phyloP scores from a whole-genome alignment of 108 stramenopile species.

The Aurantiochytrium sp. region DNA sequence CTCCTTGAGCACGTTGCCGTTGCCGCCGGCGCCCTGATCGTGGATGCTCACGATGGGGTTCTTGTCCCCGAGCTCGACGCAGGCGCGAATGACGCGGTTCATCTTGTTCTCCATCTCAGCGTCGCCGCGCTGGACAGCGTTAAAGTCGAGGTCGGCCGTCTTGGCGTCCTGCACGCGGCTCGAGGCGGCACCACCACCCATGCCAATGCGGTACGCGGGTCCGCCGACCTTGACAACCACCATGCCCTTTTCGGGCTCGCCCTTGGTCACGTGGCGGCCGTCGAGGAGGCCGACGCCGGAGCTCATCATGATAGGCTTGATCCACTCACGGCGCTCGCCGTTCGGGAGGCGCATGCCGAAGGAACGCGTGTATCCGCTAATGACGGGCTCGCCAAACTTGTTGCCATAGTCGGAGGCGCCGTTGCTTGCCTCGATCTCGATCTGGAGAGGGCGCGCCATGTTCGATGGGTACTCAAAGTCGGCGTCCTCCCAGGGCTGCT shows the following conservation, averaged over 20 bases:
- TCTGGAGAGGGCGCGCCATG: slow-evolving; percentile 79
- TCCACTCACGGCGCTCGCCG: slow-evolving; percentile 80
- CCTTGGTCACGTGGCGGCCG: slow-evolving; percentile 76
- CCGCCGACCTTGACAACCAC: slow-evolving; percentile 94
- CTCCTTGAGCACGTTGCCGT: slow-evolving; percentile 98
- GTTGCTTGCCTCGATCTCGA: slow-evolving; percentile 85
- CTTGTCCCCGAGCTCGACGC: slow-evolving; percentile 82
- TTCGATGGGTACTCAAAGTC: slow-evolving; percentile 61
- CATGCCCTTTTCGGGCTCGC: slow-evolving; percentile 86
- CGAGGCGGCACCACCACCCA: slow-evolving; percentile 94
- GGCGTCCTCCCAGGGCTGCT: slow-evolving; percentile 86
- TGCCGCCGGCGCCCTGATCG: slow-evolving; percentile 97
- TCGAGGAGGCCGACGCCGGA: slow-evolving; percentile 94
- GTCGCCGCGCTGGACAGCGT: slow-evolving; percentile 98
- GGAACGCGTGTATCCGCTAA: slow-evolving; percentile 85
- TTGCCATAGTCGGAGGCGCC: slow-evolving; percentile 99
- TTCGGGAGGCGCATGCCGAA: slow-evolving; percentile 88
- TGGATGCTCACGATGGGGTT: slow-evolving; percentile 96
- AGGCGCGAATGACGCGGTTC: slow-evolving; percentile 93
- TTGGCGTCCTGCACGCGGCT: slow-evolving; percentile 73
- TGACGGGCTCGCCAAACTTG: slow-evolving; percentile 97
- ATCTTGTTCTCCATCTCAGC: slow-evolving; percentile 98
- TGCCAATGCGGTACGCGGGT: slow-evolving; percentile 94
- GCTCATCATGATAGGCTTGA: slow-evolving; percentile 99
- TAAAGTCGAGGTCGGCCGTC: slow-evolving; percentile 86